phyloP scores from a whole-genome alignment of 2,329 filamentous ascomycete species.

The Exophiala viscosa region DNA sequence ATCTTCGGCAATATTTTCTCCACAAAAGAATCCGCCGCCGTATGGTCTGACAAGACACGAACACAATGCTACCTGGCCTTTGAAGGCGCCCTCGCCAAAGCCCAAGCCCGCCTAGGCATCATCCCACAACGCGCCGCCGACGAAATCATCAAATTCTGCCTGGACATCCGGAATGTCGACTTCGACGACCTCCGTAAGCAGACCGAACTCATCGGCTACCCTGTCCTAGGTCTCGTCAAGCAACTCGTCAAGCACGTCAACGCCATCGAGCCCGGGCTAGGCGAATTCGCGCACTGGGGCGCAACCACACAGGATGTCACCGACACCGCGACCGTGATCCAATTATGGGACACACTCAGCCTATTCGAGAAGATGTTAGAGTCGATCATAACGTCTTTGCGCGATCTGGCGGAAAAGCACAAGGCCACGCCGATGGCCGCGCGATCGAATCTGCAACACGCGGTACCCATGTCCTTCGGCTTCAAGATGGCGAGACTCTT shows the following conservation, averaged over 20 bases:
- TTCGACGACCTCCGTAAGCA: constrained; percentile 21
- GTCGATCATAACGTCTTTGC: constrained; percentile 17
- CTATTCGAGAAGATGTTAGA: constrained; percentile 21
- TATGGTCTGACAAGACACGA: constrained; percentile 27
- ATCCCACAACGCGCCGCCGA: constrained; percentile 26
- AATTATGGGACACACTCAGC: constrained; percentile 26
- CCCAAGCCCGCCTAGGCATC: constrained; percentile 25
- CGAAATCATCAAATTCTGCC: constrained; percentile 24
- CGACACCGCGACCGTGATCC: constrained; percentile 27
- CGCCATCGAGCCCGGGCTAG: constrained; percentile 18
- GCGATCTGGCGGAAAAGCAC: constrained; percentile 16
- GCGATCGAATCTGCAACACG: constrained; percentile 27
- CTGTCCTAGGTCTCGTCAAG: constrained; percentile 26
- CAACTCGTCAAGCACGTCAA: constrained; percentile 27
- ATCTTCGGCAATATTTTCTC: constrained; percentile 28
- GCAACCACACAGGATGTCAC: constrained; percentile 29
- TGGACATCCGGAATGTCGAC: constrained; percentile 23
- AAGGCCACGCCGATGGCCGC: constrained; percentile 26
- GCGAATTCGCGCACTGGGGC: constrained; percentile 27
- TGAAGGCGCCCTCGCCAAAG: constrained; percentile 25
- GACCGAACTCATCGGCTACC: constrained; percentile 28
- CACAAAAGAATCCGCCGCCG: constrained; percentile 23
- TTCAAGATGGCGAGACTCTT: constrained; percentile 26
- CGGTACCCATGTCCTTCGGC: constrained; percentile 27
- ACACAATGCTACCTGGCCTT: constrained; percentile 27